These are phyloP conservation scores for Tetrahymena thermophila DNA, from an alignment of 73 alveolate species.

Conservation along the genomic window DNA sequence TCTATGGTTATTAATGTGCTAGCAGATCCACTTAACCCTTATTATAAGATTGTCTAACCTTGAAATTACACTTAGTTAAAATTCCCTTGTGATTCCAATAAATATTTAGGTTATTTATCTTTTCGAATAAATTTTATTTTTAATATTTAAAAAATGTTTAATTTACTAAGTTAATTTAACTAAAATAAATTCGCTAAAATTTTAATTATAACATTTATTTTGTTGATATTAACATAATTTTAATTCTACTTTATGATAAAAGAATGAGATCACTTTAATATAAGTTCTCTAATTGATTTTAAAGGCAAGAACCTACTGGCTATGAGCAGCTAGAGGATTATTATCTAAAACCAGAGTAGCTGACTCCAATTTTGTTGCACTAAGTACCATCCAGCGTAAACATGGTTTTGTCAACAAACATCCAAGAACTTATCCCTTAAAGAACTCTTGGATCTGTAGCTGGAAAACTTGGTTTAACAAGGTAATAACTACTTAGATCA, in stretches of 20 bases:
- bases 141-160: neutral
- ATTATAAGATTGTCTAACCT: slow-evolving; percentile 20
- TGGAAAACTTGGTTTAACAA: slow-evolving; percentile 50
- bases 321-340: slow-evolving; percentile 52
- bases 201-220: too few species aligned
- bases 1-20: slow-evolving; percentile 59
- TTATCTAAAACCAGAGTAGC: slow-evolving; percentile 51
- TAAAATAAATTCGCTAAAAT: too few species aligned
- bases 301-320: slow-evolving; percentile 51
- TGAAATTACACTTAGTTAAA: slow-evolving; percentile 10
- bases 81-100: slow-evolving; percentile 21
- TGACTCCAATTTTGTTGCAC: slow-evolving; percentile 69
- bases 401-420: slow-evolving; percentile 52
- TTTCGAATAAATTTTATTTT: neutral
- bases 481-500: slow-evolving; percentile 35
- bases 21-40: slow-evolving; percentile 37
- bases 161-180: too few species aligned
- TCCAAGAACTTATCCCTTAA: slow-evolving; percentile 42
- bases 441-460: slow-evolving; percentile 22
- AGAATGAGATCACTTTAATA: slow-evolving; percentile 25
- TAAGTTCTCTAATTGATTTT: slow-evolving; percentile 48
- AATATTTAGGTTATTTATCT: slow-evolving; percentile 45
- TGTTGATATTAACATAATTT: neutral
- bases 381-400: slow-evolving; percentile 58
- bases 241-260: neutral